These are phyloP conservation scores for Nitzschia sp. DNA, from an alignment of 108 stramenopile genomes.

Conservation along the genomic window DNA sequence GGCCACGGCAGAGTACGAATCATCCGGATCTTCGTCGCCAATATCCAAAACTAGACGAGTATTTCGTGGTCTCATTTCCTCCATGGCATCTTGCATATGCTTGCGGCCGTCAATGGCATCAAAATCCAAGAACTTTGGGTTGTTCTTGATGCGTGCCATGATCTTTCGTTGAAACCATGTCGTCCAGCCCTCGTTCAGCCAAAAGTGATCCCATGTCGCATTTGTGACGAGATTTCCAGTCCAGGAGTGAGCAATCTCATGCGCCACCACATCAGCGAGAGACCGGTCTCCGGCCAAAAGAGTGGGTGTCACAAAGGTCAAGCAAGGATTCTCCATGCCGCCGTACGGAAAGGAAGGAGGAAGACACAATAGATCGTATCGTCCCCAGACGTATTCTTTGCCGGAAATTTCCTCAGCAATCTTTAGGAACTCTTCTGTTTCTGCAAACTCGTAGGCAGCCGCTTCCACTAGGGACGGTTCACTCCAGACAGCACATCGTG, in stretches of 20 bases:
- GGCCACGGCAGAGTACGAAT: constrained; percentile 86
- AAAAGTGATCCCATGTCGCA: constrained; percentile 90
- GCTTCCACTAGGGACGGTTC: constrained; percentile 90
- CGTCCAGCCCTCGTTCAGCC: constrained; percentile 99
- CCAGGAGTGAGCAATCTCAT: constrained; percentile 91
- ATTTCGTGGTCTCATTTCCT: constrained; percentile 59
- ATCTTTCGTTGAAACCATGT: constrained; percentile 97
- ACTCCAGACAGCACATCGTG: constrained; percentile 86
- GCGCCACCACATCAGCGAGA: constrained; percentile 96
- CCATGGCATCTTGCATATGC: constrained; percentile 60
- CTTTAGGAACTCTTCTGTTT: constrained; percentile 91
- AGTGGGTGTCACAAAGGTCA: constrained; percentile 98
- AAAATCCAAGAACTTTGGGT: constrained; percentile 78
- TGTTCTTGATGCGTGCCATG: constrained; percentile 76
- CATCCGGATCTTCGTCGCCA: constrained; percentile 95
- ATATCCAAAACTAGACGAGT: constrained; percentile 77
- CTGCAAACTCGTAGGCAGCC: constrained; percentile 93
- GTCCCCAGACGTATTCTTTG: constrained; percentile 86
- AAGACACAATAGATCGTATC: constrained; percentile 95
- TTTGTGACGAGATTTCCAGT: constrained; percentile 98
- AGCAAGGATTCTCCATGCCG: constrained; percentile 96
- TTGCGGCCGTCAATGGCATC: constrained; percentile 84
- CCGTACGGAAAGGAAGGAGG: constrained; percentile 98
- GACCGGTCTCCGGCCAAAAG: constrained; percentile 93
- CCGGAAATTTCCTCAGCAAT: constrained; percentile 84